Conservation (phyloP, 805 yeast genomes). For the Maudiozyma bulderi region DNA sequence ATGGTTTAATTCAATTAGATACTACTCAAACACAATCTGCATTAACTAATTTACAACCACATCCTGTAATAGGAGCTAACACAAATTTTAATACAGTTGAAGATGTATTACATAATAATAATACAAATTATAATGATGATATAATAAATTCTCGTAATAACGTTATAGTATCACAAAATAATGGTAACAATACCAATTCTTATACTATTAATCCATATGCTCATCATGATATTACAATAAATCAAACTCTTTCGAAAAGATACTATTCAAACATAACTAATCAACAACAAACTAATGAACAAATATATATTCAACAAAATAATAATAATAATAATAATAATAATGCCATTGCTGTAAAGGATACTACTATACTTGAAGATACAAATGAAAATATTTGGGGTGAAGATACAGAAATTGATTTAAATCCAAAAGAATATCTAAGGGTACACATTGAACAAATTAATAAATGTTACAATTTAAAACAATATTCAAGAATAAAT, state of each 20-base stretch:
- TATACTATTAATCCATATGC: too few species aligned
- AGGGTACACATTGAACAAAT: conserved; percentile 27
- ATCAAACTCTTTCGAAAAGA: conserved; percentile 1
- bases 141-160: background rate
- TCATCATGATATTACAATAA: background rate
- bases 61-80: conserved; percentile 30
- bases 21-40: background rate
- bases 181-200: background rate
- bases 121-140: background rate
- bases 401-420: conserved; percentile 22
- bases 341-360: background rate
- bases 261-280: conserved; percentile 4
- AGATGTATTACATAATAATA: conserved; percentile 9
- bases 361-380: background rate
- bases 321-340: background rate
- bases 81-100: conserved; percentile 26
- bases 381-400: conserved; percentile 17
- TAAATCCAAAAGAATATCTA: conserved; percentile 26
- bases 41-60: conserved; percentile 17
- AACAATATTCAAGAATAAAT: conserved; percentile 30
- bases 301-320: background rate
- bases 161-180: background rate
- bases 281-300: background rate
- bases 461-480: conserved; percentile 14
- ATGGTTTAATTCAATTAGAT: conserved; percentile 25